Percentiles rank a stretch among this genome's conserved stretches.
These are phyloP conservation scores for Diplodia scrobiculata DNA, from an alignment of 2,329 filamentous ascomycete genomes.

Conservation along the genomic window DNA sequence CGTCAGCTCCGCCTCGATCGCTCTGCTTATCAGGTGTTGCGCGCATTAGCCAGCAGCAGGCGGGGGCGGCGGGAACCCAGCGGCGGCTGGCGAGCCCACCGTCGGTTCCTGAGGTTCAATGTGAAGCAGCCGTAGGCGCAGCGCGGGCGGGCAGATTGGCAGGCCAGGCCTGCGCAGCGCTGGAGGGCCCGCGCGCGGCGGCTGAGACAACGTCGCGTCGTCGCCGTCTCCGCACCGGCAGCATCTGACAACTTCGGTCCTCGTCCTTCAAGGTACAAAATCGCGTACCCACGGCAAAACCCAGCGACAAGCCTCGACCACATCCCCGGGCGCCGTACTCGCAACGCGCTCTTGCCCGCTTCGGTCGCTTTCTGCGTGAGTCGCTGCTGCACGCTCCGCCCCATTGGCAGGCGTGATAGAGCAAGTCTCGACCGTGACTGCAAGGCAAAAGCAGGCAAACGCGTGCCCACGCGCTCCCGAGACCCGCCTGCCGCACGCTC, in stretches of 20 bases:
- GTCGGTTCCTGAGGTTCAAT: not conserved
- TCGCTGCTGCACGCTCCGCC: constrained; percentile 20
- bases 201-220: constrained; percentile 26
- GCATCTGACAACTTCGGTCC: constrained; percentile 26
- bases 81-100: not conserved
- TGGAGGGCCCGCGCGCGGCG: constrained; percentile 15
- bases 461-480: constrained; percentile 22
- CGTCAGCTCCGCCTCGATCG: constrained; percentile 16
- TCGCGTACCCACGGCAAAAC: constrained; percentile 26
- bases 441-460: constrained; percentile 28
- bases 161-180: not conserved
- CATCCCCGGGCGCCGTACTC: constrained; percentile 23
- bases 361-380: constrained; percentile 24
- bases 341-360: constrained; percentile 20
- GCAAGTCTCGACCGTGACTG: constrained; percentile 18
- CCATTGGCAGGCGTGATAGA: constrained; percentile 26
- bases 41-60: constrained; percentile 6
- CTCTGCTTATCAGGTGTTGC: constrained; percentile 10
- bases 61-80: not conserved
- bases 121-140: not conserved
- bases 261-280: constrained; percentile 25
- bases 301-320: constrained; percentile 24
- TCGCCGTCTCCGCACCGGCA: constrained; percentile 26
- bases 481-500: constrained; percentile 27
- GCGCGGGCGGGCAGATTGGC: constrained; percentile 14